Evolutionary conservation across 352 stramenopile species (phyloP), one percentile per base, ranked within the genome.

Genomic region (Globisporangium echinulatum): DNA sequence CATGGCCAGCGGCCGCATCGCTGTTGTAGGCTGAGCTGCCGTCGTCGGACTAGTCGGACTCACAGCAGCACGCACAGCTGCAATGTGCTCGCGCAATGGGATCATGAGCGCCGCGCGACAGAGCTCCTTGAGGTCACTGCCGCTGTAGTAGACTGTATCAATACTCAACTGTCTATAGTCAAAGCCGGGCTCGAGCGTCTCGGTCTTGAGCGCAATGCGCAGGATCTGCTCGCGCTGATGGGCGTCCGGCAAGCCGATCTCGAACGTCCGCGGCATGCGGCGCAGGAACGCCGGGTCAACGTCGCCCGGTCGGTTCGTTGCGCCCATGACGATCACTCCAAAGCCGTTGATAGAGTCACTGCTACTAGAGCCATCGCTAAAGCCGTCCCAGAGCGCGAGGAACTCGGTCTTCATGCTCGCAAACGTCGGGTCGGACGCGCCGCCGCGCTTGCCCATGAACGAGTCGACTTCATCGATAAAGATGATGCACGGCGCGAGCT

Each of bases 391-490:
- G 9, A 98, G 76, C n/a, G 94, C 97, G 71, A 99, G 79, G 71
- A 99, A 99, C 82, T 99, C 96, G 59, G 87, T 94, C 68, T 96
- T 96, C 87, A 96, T 96, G 15, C 79, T 91, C 7, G 82, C 83
- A 37, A 93, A 85, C 42, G 82, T 98, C 59, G 65, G 90, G 52
- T 88, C 85, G 0, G 82, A 89, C 7, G 77, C 72, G 9, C 84
- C 83, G 51, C 83, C 76, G 46, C 88, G 81, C 59, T 92, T 91
- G 17, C 88, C 87, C 85, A 96, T 94, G 73, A 96, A 96, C 52
- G 85, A 94, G 65, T 97, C 90, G 14, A 99, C 87, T 68, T 99
- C 97, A 70, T 99, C 97, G 53, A 99, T 98, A 67, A 99, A 99
- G 57, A 99, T 97, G 67, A 99, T 97, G 64, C 88, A 97, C 2